Conservation (phyloP, 2,329 filamentous ascomycete species). For the Clonostachys rosea region DNA sequence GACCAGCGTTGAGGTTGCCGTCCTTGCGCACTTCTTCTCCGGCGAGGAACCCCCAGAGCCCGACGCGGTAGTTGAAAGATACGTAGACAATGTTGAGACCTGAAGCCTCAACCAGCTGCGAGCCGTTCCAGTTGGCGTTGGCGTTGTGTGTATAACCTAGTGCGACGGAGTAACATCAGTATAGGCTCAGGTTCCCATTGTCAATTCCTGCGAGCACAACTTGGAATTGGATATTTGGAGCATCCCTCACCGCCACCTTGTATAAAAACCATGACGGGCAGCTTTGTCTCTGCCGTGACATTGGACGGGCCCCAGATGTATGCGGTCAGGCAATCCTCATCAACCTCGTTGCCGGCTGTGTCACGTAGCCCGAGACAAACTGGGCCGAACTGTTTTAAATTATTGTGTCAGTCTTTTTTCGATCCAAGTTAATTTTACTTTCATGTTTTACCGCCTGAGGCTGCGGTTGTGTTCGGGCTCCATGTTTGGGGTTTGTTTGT, state of each 20-base stretch:
- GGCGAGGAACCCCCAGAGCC: conserved; percentile 57
- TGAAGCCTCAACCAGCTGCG: conserved; percentile 36
- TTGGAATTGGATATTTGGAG: not conserved
- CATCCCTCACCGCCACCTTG: conserved; percentile 32
- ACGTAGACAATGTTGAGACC: conserved; percentile 46
- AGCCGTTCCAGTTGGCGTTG: conserved; percentile 49
- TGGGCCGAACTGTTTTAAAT: conserved; percentile 31
- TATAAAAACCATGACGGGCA: conserved; percentile 32
- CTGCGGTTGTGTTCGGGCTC: no score
- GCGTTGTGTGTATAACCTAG: conserved; percentile 37
- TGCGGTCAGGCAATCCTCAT: conserved; percentile 41
- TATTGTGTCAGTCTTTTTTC: not conserved
- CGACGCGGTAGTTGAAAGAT: conserved; percentile 61
- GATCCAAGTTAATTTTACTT: no score
- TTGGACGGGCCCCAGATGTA: conserved; percentile 41
- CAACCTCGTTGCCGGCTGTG: conserved; percentile 7
- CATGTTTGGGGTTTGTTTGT: no score
- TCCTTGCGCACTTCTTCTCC: conserved; percentile 47
- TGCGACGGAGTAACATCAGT: not conserved
- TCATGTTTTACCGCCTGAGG: no score
- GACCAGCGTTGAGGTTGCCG: conserved; percentile 57
- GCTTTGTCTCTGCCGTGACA: conserved; percentile 15
- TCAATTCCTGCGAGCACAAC: not conserved
- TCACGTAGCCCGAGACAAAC: conserved; percentile 33
- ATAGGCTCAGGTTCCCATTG: conserved; percentile 3